phyloP scores from a whole-genome alignment of 805 yeast species.

The Ogataea saltuana region DNA sequence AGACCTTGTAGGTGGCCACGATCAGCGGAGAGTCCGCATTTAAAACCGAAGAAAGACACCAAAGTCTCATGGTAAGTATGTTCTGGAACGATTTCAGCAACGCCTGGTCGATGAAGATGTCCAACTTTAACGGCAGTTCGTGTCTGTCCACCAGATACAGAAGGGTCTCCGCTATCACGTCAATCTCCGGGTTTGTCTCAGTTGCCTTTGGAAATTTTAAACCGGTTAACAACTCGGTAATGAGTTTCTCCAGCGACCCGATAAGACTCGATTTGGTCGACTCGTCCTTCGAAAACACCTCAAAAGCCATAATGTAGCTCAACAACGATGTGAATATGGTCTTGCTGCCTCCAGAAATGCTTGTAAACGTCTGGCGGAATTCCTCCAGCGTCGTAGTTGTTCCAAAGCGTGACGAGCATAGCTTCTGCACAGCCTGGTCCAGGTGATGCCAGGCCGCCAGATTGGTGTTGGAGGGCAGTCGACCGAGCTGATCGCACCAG shows the following conservation, averaged over 20 bases:
- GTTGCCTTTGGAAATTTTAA: constrained; percentile 48
- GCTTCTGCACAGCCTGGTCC: constrained; percentile 11
- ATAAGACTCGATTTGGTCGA: neutral
- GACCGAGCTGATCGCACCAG: constrained; percentile 13
- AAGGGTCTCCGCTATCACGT: constrained; percentile 35
- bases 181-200: constrained; percentile 34
- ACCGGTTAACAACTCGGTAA: constrained; percentile 21
- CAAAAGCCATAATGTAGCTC: constrained; percentile 22
- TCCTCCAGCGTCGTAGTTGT: constrained; percentile 10
- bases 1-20: constrained; percentile 41
- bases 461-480: constrained; percentile 27
- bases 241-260: constrained; percentile 10
- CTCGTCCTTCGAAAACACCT: constrained; percentile 11
- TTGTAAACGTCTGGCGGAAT: constrained; percentile 7
- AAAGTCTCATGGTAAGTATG: constrained; percentile 38
- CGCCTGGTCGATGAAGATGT: constrained; percentile 33
- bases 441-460: constrained; percentile 28
- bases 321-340: constrained; percentile 13
- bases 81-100: constrained; percentile 49
- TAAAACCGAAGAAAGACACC: constrained; percentile 33
- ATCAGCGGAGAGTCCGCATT: constrained; percentile 25
- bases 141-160: constrained; percentile 19
- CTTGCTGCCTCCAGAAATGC: constrained; percentile 7
- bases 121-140: constrained; percentile 24
- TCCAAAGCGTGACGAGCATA: constrained; percentile 6